Percentiles rank a stretch among this genome's conserved stretches.
These are phyloP conservation scores for Harringtonia lauricola DNA, from an alignment of 2,329 filamentous ascomycete genomes.

Conservation along the genomic window DNA sequence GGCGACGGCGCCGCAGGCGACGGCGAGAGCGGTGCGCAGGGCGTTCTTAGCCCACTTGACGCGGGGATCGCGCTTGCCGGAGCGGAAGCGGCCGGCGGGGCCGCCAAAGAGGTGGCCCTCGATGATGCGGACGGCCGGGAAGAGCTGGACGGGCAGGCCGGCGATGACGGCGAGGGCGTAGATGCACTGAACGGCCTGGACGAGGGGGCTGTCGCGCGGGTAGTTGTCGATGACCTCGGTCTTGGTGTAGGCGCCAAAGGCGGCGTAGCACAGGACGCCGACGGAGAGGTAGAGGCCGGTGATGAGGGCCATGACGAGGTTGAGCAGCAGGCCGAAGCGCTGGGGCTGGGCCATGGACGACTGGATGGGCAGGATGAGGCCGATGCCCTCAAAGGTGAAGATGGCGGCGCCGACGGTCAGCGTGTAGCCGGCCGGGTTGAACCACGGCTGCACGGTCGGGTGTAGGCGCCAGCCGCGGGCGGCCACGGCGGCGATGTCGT, in stretches of 20 bases:
- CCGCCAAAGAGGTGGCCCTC: slow-evolving; percentile 55
- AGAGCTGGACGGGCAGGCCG: slow-evolving; percentile 64
- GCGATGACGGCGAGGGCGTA: slow-evolving; percentile 66
- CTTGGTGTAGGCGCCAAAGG: slow-evolving; percentile 56
- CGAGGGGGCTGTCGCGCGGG: slow-evolving; percentile 57
- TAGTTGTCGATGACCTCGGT: slow-evolving; percentile 71
- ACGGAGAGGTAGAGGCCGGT: slow-evolving; percentile 63
- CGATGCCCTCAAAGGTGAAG: slow-evolving; percentile 71
- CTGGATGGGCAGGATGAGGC: slow-evolving; percentile 65
- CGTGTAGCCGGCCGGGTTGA: slow-evolving; percentile 59
- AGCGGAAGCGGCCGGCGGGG: slow-evolving; percentile 28
- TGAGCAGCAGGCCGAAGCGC: slow-evolving; percentile 55
- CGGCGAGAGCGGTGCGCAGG: slow-evolving; percentile 46
- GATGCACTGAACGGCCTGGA: slow-evolving; percentile 65
- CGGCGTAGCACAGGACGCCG: slow-evolving; percentile 62
- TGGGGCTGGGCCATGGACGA: slow-evolving; percentile 63
- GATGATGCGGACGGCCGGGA: slow-evolving; percentile 61
- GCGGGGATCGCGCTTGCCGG: slow-evolving; percentile 50
- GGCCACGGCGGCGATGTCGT: slow-evolving; percentile 48
- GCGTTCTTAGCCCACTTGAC: slow-evolving; percentile 72
- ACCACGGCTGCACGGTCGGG: slow-evolving; percentile 46
- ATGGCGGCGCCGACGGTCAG: slow-evolving; percentile 64
- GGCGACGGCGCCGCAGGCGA: slow-evolving; percentile 48
- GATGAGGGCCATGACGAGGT: slow-evolving; percentile 60
- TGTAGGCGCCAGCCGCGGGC: slow-evolving; percentile 39